Evolutionary conservation across 176 grass and related monocot species (phyloP).

Genomic region (Musa itinerans): DNA sequence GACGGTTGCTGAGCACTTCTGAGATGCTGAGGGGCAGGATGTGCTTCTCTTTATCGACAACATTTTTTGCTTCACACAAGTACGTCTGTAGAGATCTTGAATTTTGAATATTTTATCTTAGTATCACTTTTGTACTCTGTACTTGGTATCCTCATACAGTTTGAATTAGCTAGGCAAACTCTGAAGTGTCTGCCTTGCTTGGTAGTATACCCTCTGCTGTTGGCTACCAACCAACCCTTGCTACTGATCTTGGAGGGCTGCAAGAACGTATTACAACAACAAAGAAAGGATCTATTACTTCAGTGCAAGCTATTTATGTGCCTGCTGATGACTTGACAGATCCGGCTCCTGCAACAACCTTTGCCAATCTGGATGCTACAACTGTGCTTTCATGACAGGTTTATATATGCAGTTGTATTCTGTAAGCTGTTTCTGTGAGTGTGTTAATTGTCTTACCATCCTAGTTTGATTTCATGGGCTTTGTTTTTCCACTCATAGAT

Average conservation of each 20-base stretch:
- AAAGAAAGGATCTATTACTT: constrained; percentile 22
- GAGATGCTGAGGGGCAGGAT: too few species aligned
- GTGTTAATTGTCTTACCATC: too few species aligned
- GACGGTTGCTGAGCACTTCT: too few species aligned
- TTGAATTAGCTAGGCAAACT: constrained; percentile 8
- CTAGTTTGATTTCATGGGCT: too few species aligned
- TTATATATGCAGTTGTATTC: neutral
- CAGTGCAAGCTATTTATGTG: constrained; percentile 26
- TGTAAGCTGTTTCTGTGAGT: too few species aligned
- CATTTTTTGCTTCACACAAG: too few species aligned
- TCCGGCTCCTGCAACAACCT: constrained; percentile 27
- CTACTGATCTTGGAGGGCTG: constrained; percentile 24
- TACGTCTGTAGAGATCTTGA: too few species aligned
- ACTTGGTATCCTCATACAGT: too few species aligned
- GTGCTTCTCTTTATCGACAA: too few species aligned
- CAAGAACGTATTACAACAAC: constrained; percentile 27
- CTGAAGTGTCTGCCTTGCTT: constrained; percentile 26
- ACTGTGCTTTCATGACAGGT: constrained; percentile 18
- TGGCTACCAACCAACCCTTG: constrained; percentile 23
- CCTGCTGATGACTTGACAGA: constrained; percentile 30
- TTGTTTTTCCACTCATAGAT: too few species aligned
- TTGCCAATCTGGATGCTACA: constrained; percentile 26
- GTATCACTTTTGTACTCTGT: too few species aligned
- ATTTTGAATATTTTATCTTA: too few species aligned
- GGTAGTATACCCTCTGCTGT: constrained; percentile 27